Conservation (phyloP, 2,329 filamentous ascomycete species). For the Cylindrodendrum hubeiense region DNA sequence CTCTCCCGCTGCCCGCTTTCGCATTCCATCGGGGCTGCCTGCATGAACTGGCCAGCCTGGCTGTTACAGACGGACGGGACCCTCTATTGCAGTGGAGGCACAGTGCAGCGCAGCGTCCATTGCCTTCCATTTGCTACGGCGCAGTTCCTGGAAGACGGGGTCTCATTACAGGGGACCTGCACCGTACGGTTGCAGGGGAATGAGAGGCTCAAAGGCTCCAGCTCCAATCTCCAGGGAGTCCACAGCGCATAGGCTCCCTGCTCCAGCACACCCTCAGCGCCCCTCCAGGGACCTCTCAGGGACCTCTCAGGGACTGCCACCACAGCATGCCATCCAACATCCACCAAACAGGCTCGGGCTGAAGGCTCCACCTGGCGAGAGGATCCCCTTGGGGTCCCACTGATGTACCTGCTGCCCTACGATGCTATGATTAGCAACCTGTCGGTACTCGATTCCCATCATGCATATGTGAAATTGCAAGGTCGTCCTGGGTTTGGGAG, state of each 20-base stretch:
- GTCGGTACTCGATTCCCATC: constrained; percentile 24
- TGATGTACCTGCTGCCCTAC: constrained; percentile 18
- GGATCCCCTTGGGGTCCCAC: constrained; percentile 18
- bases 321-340: constrained; percentile 3
- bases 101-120: background rate
- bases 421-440: constrained; percentile 21
- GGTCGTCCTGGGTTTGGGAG: background rate
- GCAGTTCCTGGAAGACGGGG: background rate
- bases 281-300: background rate
- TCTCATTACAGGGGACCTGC: background rate
- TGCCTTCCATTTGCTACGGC: constrained; percentile 16
- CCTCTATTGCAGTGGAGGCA: constrained; percentile 9
- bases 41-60: constrained; percentile 29
- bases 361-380: background rate
- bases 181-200: background rate
- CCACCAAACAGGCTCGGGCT: constrained; percentile 8
- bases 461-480: constrained; percentile 24
- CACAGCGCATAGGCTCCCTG: background rate
- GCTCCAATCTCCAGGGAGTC: background rate
- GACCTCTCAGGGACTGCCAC: constrained; percentile 19
- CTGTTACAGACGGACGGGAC: constrained; percentile 1
- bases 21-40: constrained; percentile 9
- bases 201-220: background rate
- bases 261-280: background rate
- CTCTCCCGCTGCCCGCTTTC: background rate